Base-by-base conservation (phyloP, 2,329 filamentous ascomycete species). In the Lachnellula arida region DNA sequence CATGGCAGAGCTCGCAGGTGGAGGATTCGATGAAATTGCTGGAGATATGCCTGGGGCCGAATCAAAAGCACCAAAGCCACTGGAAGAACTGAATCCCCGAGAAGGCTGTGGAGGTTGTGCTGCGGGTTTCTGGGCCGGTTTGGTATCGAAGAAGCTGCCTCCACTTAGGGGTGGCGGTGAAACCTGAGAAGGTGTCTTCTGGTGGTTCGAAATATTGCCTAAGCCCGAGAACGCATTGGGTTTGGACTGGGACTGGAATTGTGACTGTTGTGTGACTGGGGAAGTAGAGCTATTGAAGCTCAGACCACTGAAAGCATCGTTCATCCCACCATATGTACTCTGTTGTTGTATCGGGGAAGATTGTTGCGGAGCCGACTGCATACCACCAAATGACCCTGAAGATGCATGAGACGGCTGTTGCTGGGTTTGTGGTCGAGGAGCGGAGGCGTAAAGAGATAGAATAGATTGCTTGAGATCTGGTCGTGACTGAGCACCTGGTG, bases 391-490 rank as follows among this genome's bases (percentile, higher is more conserved):
- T 0, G 86, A 85, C 28, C 80, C 78, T 40, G 80, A 79, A 12
- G 81, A 78, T 37, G 77, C 76, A 69, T 88, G 85, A 32, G 75
- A 54, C 46, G 79, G 75, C 44, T 74, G 71, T 55, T 78, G 76
- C 54, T 73, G 76, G 25, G 83, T 78, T 64, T 89, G 87, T n/a
- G 89, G 85, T 68, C 91, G 88, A 1, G 91, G 88, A 5, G 84
- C 84, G 7, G 90, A 88, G 11, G 92, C 91, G 70, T 99, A 99
- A 15, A 99, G 81, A 7, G 94, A 99, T 49, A 99, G 76, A 58
- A 99, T 99, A 2, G 93, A 97, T 73, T 97, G 93, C 74, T 99
- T 99, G 58, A 99, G 77, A 70, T 99, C 94, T 2, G 93, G 92
- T 59, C 94, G 81, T 46, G 91, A 95, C 65, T 89, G 86, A 12